A percentile compares a stretch with the other conserved stretches of the same genome.
These are phyloP conservation scores for Hyaloscypha hepaticicola DNA, from an alignment of 495 filamentous ascomycete genomes.

Conservation along the genomic window DNA sequence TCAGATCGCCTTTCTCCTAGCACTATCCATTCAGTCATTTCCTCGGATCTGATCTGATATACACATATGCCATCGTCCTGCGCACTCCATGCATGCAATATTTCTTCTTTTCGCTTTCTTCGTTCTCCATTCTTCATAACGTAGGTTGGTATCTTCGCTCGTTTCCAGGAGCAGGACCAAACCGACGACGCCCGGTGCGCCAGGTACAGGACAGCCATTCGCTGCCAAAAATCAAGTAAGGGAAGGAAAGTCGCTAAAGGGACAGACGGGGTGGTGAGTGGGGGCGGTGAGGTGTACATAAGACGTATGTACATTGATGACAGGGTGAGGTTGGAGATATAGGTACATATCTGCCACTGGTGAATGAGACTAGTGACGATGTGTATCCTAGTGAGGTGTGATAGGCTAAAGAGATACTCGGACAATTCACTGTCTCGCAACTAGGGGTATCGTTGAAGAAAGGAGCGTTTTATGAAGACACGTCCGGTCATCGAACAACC, in stretches of 20 bases:
- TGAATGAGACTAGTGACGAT: not conserved
- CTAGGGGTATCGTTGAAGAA: not conserved
- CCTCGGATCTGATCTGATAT: no score
- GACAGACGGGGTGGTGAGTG: constrained; percentile 13
- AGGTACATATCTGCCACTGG: not conserved
- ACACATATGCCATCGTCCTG: no score
- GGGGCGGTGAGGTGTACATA: not conserved
- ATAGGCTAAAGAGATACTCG: constrained; percentile 7
- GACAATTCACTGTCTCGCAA: not conserved
- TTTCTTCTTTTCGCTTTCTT: not conserved
- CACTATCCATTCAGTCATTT: no score
- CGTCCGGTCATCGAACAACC: constrained; percentile 31
- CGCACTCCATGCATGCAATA: no score
- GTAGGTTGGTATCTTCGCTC: not conserved
- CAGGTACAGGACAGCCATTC: not conserved
- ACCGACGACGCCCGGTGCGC: not conserved
- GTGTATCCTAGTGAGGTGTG: constrained; percentile 20
- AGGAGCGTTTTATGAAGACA: constrained; percentile 22
- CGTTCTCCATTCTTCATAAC: not conserved
- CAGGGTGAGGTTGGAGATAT: not conserved
- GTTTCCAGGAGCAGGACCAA: not conserved
- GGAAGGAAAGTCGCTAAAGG: constrained; percentile 28
- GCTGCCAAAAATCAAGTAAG: not conserved
- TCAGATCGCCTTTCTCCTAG: no score
- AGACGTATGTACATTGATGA: not conserved